Evolutionary conservation across 2,329 filamentous ascomycete species (phyloP).

Genomic region (Cladophialophora immunda): DNA sequence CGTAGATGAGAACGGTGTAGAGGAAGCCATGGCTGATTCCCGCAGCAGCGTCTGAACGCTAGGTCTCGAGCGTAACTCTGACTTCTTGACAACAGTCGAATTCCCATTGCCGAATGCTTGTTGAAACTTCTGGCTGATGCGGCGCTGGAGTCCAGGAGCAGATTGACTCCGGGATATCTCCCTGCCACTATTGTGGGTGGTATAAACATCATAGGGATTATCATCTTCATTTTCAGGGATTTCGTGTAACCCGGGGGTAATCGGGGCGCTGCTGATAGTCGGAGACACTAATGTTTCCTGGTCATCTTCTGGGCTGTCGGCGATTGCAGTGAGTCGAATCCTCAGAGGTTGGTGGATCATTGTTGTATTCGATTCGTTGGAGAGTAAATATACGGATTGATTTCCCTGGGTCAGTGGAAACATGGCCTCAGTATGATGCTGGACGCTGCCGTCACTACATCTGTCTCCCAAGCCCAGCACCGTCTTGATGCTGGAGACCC

Average conservation of each 20-base stretch:
- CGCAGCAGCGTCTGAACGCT: slow-evolving; percentile 36
- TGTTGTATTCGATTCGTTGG: slow-evolving; percentile 30
- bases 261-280: slow-evolving; percentile 18
- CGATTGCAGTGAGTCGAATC: slow-evolving; percentile 29
- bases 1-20: slow-evolving; percentile 27
- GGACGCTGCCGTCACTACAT: slow-evolving; percentile 19
- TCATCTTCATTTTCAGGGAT: slow-evolving; percentile 15
- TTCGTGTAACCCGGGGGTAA: background rate
- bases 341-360: slow-evolving; percentile 30
- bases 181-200: background rate
- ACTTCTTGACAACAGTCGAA: slow-evolving; percentile 37
- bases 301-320: slow-evolving; percentile 13
- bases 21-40: slow-evolving; percentile 18
- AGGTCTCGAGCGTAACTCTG: slow-evolving; percentile 35
- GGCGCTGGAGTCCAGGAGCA: slow-evolving; percentile 30
- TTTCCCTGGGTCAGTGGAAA: slow-evolving; percentile 14
- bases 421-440: slow-evolving; percentile 23
- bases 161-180: slow-evolving; percentile 27
- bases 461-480: slow-evolving; percentile 28
- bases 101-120: slow-evolving; percentile 32
- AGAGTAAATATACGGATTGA: slow-evolving; percentile 19
- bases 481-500: slow-evolving; percentile 34
- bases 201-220: slow-evolving; percentile 2
- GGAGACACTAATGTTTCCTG: background rate
- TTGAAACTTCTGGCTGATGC: slow-evolving; percentile 32